Evolutionary conservation across 2,329 filamentous ascomycete species (phyloP), one percentile per base, ranked within the genome.

Genomic region (Colletotrichum costaricense): DNA sequence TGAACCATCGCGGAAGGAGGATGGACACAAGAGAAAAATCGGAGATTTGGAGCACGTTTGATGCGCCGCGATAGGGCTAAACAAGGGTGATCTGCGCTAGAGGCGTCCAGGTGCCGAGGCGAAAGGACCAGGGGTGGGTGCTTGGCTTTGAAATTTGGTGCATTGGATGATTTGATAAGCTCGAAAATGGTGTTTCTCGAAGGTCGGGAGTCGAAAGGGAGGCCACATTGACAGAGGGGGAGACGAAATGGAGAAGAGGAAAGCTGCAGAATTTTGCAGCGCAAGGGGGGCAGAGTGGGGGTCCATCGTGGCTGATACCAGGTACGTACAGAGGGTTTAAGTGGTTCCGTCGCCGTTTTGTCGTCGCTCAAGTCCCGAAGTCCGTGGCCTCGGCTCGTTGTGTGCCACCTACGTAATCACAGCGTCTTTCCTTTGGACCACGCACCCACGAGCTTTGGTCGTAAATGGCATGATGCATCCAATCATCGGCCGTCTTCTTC

Each of bases 351-450:
- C 55, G n/a, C 19, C 28, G 26, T 16, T 46, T 19, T 16, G 14
- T 52, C 42, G 38, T 16, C 9, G 38, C 24, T 12, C 66, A 65
- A 62, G 42, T 42, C 67, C 70, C 70, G 70, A 73, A 73, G 30
- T 56, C 70, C 70, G 70, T 73, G 54, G 67, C 70, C 67, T 73
- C 70, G 67, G 70, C 66, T 64, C 56, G 63, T 64, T 33, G 35
- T 49, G 42, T 66, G 62, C 62, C 67, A 66, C 68, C 30, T 56
- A 67, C 68, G 68, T 67, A 67, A 55, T 59, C 12, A 11, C 2
- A 2, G 5, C 1, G 22, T n/a, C 19, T 14, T 24, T 8, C 5
- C 57, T 46, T 60, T 60, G 57, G 57, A 12, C 35, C 7, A 16
- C 2, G 12, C 11, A 11, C 35, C 33, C 4, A 22, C 24, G 4